Base-by-base conservation (phyloP, 2,329 filamentous ascomycete genomes). In the Zopfia rhizophila region DNA sequence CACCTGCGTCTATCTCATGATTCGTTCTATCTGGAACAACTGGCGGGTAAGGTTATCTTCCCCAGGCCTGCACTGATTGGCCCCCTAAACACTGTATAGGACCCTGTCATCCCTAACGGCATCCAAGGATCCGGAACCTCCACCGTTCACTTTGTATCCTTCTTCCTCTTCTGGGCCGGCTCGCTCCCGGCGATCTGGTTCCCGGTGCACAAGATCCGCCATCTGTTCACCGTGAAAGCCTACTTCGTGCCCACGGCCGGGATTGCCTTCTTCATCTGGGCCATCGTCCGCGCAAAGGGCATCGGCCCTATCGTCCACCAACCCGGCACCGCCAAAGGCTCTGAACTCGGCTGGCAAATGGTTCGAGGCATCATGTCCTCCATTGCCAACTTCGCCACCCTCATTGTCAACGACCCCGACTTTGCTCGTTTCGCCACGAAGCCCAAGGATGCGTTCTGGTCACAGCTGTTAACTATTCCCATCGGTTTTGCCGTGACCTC, bases 151-250 rank as follows among this genome's bases (percentile, higher is more conserved):
- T 96, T 89, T 60, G 81, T 86, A 31, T 89, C 88, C 10, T 96
- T 96, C 75, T 88, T 96, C 76, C 75, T 96, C 45, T 96, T 96
- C 72, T 96, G 90, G 90, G 67, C 90, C 2, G 76, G 81, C 53
- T 92, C 88, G 2, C 78, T 96, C 1, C 91, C 91, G 0, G 90
- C 90, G 14, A 87, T 96, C 50, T 96, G 89, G 86, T 92, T 94
- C 58, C 91, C 90, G 0, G 90, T 96, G 1, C 89, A 96, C 72
- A 84, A 93, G 74, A 86, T 96, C 62, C 85, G 91, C 32, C 91
- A 96, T 68, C 77, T 96, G 3, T 96, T 96, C 74, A 96, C 91
- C 0, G 88, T 90, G 65, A 97, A 97, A 75, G 86, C 92, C 0
- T 89, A 85, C 65, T 83, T 95, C 48, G 91, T 94, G 0, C 92